Conservation (phyloP, 352 stramenopile genomes). For the Phytopythium sindhum region DNA sequence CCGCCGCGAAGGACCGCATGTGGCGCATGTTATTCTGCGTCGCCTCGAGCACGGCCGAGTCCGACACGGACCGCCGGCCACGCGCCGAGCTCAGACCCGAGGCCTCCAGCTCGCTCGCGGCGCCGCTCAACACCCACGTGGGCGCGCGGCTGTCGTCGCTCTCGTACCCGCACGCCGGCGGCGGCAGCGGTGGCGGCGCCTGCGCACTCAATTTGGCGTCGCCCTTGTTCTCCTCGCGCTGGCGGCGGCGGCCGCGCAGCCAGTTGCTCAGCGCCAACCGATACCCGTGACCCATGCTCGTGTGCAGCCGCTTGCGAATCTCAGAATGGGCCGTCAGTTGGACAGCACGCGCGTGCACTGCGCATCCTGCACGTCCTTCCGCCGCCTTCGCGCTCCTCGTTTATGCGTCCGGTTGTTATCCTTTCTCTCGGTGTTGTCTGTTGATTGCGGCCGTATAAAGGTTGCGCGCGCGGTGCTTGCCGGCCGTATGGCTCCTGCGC, state of each 20-base stretch:
- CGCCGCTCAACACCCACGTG: neutral
- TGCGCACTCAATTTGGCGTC: no score
- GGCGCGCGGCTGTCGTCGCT: constrained; percentile 1
- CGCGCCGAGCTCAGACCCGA: neutral
- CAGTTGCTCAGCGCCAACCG: constrained; percentile 7
- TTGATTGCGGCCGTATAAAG: neutral
- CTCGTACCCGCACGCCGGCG: neutral
- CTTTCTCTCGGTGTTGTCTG: neutral
- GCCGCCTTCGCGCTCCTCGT: neutral
- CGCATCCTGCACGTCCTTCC: neutral
- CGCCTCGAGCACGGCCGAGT: constrained; percentile 4
- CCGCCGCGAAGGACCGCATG: constrained; percentile 5
- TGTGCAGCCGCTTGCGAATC: neutral
- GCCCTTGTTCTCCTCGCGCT: neutral
- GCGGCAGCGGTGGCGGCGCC: neutral
- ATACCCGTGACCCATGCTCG: constrained; percentile 7
- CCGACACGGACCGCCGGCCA: constrained; percentile 8
- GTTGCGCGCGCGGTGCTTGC: neutral
- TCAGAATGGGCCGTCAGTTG: neutral
- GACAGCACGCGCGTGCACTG: neutral
- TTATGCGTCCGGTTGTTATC: neutral
- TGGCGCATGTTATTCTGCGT: neutral
- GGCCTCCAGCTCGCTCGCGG: neutral
- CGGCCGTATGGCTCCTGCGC: neutral
- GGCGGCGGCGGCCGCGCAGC: constrained; percentile 4